Evolutionary conservation across 805 yeast genomes (phyloP), one percentile per base, ranked within the genome.

Genomic region (Pichia sporocuriosa): DNA sequence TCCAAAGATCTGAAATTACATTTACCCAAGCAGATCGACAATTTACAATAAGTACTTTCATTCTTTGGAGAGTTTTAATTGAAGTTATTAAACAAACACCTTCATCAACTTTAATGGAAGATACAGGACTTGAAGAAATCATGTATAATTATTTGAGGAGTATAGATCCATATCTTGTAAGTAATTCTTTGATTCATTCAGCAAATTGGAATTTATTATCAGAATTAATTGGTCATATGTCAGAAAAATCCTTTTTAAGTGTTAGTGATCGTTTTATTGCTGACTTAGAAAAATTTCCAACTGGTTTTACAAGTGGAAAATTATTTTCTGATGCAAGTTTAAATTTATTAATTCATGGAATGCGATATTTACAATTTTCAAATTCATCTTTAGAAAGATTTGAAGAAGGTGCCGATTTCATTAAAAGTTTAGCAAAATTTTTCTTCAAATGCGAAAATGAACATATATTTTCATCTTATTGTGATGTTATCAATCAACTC

Each of bases 191-290:
- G 20, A 85, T 90, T 3, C 74, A 95, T 43, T 80, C 93, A 7
- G 87, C 96, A 0, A 93, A 93, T 58, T 93, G 97, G 97, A 82
- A 84, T 54, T 70, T 89, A 27, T 81, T 93, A 60, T 95, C 97
- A 0, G 84, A 84, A 47, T 67, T 93, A 6, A 63, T 94, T 31
- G 98, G 98, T 1, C 81, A 79, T 49, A 88, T 94, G 95, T 85
- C 96, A 0, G 83, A 77, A 34, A 79, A 79, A 48, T 71, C 94
- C 39, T 88, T 93, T 51, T 58, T 86, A 11, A 81, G 88, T 42
- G 97, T 93, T 1, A 85, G 95, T 55, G 98, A 93, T 58, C 66
- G 96, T 43, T 93, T 93, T 55, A 84, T 93, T 40, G 94, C 95
- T 0, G 97, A 90, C 54, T 63, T 93, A 40, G 98, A 93, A 55